Base-by-base conservation (phyloP, 495 filamentous ascomycete genomes). In the Mytilinidion resinicola region DNA sequence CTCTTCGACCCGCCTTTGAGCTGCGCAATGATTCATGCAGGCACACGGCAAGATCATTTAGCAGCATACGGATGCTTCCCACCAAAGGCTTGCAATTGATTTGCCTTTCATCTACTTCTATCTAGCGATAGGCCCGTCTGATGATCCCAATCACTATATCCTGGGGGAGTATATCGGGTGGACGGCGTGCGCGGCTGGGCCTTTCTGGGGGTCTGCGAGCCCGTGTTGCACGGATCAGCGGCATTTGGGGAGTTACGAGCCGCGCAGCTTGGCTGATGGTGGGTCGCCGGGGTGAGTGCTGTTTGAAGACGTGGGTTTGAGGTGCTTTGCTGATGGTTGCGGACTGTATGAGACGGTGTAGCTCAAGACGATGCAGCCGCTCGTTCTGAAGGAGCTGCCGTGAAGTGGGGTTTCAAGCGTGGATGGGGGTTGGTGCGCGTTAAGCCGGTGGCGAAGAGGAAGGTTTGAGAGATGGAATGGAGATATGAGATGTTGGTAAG, bases 151-250 rank as follows among this genome's bases (percentile, higher is more conserved):
- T n/a, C n/a, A n/a, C n/a, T n/a, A n/a, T n/a, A n/a, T n/a, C n/a
- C n/a, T n/a, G n/a, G n/a, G n/a, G n/a, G 77, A 73, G 51, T 81
- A 76, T 54, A 79, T 80, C 53, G 78, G 78, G 1, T 81, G 78
- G 78, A 76, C 78, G 0, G 76, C 76, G 10, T 81, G 76, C 77
- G 77, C 77, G 5, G 78, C 77, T 4, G 77, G 77, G 0, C 77
- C 78, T 1, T 74, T 80, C 56, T 79, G 77, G 77, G 77, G 78
- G 0, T 51, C 65, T 15, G 64, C 68, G 21, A 74, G 70, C 60
- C 72, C 78, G 1, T 81, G 76, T 68, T 81, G 76, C 66, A 75
- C 74, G 0, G 73, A 79, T 64, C 67, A 65, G 37, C 58, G 60
- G 41, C 69, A 73, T 50, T 71, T 68, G 34, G 78, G 76, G 1